Base-by-base conservation (phyloP, 1,284 basidiomycete species). In the Irpex rosettiformis region DNA sequence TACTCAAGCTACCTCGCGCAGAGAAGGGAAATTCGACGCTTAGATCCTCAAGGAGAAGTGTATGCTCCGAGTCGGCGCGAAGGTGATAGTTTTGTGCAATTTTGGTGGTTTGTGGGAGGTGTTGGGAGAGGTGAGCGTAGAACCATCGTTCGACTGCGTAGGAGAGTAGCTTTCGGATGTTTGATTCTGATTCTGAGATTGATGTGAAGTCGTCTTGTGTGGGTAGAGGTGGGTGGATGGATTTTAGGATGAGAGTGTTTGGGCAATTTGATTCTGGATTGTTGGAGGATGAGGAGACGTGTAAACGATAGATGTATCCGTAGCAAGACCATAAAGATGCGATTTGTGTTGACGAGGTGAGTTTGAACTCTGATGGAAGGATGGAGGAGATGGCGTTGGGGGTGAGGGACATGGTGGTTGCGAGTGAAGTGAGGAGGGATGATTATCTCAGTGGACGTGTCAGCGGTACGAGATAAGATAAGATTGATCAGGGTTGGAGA, bases 281-380 rank as follows among this genome's bases (percentile, higher is more conserved):
- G 3, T 47, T 24, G 10, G 4, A 8, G 8, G 42, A 43, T 8
- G 59, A 54, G 27, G 37, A 11, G 33, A 65, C 52, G 11, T 55
- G 16, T 11, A 65, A 55, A 11, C 64, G 62, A 42, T 64, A 52
- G 22, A 64, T 64, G 52, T 62, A 54, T 7, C 64, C 64, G 47
- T 65, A 65, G 49, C 60, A 57, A 7, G 62, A 65, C 64, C 64
- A 65, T 22, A 65, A 60, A 4, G 64, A 59, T 16, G 64, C 62
- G 8, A 65, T 55, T 33, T 56, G 58, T 21, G 33, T 43, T 13
- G 47, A 54, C 1, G 61, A 57, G n/a, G 33, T 45, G 27, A 61
- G 40, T 3, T 52, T 42, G 58, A 61, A 57, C 13, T 53, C 49
- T 3, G 55, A 21, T 29, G 63, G 63, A n/a, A 64, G 56, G 11